Evolutionary conservation across 2,329 filamentous ascomycete species (phyloP).

Genomic region (Fusarium napiforme): DNA sequence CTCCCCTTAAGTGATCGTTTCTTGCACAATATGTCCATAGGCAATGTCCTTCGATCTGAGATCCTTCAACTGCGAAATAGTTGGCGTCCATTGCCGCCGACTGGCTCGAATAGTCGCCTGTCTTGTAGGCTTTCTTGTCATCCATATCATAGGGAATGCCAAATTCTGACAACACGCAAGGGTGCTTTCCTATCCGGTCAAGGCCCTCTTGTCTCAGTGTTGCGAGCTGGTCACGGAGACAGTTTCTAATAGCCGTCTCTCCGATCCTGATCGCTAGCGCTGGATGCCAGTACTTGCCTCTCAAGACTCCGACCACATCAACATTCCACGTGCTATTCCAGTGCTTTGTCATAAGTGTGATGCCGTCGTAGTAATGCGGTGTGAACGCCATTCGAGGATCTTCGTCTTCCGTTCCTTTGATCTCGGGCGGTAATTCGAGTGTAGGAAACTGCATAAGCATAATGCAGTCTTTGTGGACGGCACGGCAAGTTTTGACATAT

Average conservation of each 20-base stretch:
- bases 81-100: slow-evolving; percentile 95
- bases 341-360: slow-evolving; percentile 97
- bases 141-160: slow-evolving; percentile 99
- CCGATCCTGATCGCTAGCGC: slow-evolving; percentile 93
- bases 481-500: slow-evolving; percentile 79
- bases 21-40: slow-evolving; percentile 86
- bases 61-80: slow-evolving; percentile 89
- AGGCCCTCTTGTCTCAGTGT: slow-evolving; percentile 86
- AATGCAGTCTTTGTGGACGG: slow-evolving; percentile 81
- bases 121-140: slow-evolving; percentile 93
- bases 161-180: slow-evolving; percentile 92
- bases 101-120: slow-evolving; percentile 93
- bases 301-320: slow-evolving; percentile 90
- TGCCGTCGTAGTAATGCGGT: slow-evolving; percentile 95
- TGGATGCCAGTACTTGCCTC: slow-evolving; percentile 87
- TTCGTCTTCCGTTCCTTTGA: slow-evolving; percentile 89
- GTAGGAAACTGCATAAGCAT: slow-evolving; percentile 93
- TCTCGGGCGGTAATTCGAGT: slow-evolving; percentile 86
- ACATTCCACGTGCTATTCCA: slow-evolving; percentile 99
- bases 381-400: slow-evolving; percentile 92
- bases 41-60: slow-evolving; percentile 84
- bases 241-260: slow-evolving; percentile 93
- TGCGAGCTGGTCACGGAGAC: slow-evolving; percentile 86
- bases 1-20: slow-evolving; percentile 90
- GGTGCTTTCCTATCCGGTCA: slow-evolving; percentile 89